phyloP scores from a whole-genome alignment of 78 protist genomes.

The Dictyostelium firmibasis region DNA sequence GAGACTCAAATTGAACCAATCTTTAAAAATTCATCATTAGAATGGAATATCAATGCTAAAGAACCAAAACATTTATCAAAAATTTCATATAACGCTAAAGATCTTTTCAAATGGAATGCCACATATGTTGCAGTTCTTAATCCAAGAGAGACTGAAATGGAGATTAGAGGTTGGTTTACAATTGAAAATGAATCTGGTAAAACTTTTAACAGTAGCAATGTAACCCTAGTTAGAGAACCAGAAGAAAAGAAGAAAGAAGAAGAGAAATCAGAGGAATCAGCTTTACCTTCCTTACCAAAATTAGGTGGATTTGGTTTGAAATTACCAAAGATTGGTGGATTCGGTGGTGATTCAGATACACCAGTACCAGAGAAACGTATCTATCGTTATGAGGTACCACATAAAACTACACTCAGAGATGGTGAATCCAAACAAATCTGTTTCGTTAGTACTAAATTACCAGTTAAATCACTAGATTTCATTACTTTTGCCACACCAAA shows the following conservation, averaged over 20 bases:
- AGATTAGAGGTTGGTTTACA: slow-evolving; percentile 58
- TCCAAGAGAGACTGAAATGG: slow-evolving; percentile 70
- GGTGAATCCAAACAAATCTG: slow-evolving; percentile 51
- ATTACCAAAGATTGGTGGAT: not conserved
- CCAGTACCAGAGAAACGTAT: slow-evolving; percentile 61
- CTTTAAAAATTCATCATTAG: slow-evolving; percentile 23
- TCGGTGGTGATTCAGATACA: not conserved
- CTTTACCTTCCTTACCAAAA: slow-evolving; percentile 33
- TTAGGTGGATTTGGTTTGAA: slow-evolving; percentile 53
- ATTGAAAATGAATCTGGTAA: slow-evolving; percentile 70
- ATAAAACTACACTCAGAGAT: slow-evolving; percentile 31
- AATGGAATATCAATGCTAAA: slow-evolving; percentile 35
- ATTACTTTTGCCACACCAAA: slow-evolving; percentile 48
- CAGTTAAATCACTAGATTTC: slow-evolving; percentile 47
- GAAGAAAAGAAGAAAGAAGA: not conserved
- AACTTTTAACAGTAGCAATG: not conserved
- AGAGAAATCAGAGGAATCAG: not conserved
- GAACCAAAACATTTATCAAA: slow-evolving; percentile 18
- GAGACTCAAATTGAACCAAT: slow-evolving; percentile 5
- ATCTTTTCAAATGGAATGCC: slow-evolving; percentile 64
- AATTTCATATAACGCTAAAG: slow-evolving; percentile 30
- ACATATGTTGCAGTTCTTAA: slow-evolving; percentile 20
- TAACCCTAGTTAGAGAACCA: slow-evolving; percentile 39
- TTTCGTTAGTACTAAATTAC: slow-evolving; percentile 17
- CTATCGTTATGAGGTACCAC: slow-evolving; percentile 4